Base-by-base conservation (phyloP, 805 yeast genomes). In the Tetrapisispora iriomotensis region DNA sequence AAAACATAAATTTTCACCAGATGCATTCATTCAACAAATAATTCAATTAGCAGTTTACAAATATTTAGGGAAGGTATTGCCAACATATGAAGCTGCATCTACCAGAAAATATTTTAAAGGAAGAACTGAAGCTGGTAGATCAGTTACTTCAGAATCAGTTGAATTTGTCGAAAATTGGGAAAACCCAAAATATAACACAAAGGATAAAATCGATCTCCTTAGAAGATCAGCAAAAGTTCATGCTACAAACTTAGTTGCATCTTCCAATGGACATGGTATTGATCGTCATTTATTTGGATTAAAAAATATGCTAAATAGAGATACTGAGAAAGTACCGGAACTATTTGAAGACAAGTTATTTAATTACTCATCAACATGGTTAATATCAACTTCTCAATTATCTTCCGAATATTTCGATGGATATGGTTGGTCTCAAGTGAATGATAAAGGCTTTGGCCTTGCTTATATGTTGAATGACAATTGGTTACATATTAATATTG, bases 21-120 rank as follows among this genome's bases (percentile, higher is more conserved):
- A 90, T 62, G 95, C 96, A 1, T 90, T 73, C 57, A 75, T 85
- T 38, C 98, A 90, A 64, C 80, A 88, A 79, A 58, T 87, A 51
- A 75, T 90, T 55, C 98, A 90, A 70, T 71, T 92, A 46, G 95
- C 95, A 15, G 82, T 86, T 63, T 90, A 68, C 69, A 87, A 86
- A 64, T 69, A 78, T 64, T 72, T 84, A 29, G 94, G 95, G 18
- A 74, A 72, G 39, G 69, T 77, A 39, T 74, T 90, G 56, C 96
- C 96, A 46, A 90, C 96, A 10, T 90, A 90, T 64, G 98, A 90
- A 64, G 80, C 95, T 37, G 96, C 96, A 3, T 85, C 97, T 17
- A 90, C 96, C 2, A 77, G 97, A 62, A 80, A 77, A 59, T 90
- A 71, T 62, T 81, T 77, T 56, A 78, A 75, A 54, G 98, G 98